Evolutionary conservation across 1,284 basidiomycete genomes (phyloP), one percentile per base, ranked within the genome.

Genomic region (Cystobasidium pallidum): DNA sequence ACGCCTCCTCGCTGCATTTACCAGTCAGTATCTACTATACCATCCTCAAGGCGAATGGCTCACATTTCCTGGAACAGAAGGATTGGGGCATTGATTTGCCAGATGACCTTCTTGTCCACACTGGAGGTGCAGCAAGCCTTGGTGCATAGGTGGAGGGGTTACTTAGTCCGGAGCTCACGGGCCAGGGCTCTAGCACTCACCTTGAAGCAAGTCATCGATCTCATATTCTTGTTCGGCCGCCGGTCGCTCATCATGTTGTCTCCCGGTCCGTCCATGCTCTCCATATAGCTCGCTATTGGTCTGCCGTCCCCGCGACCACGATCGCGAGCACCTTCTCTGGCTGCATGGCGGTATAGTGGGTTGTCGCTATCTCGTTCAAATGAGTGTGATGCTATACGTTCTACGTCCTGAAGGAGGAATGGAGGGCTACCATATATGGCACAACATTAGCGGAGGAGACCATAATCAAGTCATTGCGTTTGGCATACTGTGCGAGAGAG

Each of bases 71-170:
- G 90, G 90, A 39, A 91, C 87, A 80, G 91, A 91, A 73, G 89
- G 84, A 82, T 93, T 91, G 71, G 89, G 86, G 82, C 93, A 95
- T 76, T 91, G 88, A 80, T 95, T 95, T n/a, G 93, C 93, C 79
- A 94, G 95, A 80, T 96, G 93, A 0, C 93, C 93, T 78, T 90
- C 89, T 81, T 92, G 89, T 61, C 91, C 90, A 78, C 91, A 92
- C 49, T 49, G 26, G 2, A 39, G 13, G 6, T 13, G 36, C 6
- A 39, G 36, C 36, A 39, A 39, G 6, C 13, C 13, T 39, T 39
- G 36, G 6, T 39, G 36, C 36, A 39, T 13, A 39, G n/a, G 6
- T 39, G 36, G 13, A 13, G 1, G 54, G 28, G 21, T 28, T 21
- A 19, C 77, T 82, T 34, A n/a, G n/a, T n/a, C n/a, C n/a, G n/a